Conservation (phyloP, 352 stramenopile genomes). For the Phytophthora hybrid region DNA sequence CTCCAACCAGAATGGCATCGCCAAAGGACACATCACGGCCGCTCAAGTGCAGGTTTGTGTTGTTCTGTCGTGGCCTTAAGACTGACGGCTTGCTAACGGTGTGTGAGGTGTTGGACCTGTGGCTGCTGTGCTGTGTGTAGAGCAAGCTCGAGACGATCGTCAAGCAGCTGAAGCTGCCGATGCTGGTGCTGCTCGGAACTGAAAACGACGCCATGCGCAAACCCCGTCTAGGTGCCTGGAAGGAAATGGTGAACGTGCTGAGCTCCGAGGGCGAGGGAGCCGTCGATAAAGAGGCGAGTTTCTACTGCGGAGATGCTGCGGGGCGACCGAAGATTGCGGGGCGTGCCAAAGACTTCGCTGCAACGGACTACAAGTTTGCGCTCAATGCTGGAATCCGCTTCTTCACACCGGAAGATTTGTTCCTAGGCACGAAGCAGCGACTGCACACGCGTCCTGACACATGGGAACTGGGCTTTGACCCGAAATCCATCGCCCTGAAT, state of each 20-base stretch:
- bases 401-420: conserved; percentile 86
- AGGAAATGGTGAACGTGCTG: conserved; percentile 51
- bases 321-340: conserved; percentile 75
- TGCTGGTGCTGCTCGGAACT: conserved; percentile 78
- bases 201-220: conserved; percentile 84
- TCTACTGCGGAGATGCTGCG: conserved; percentile 88
- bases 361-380: conserved; percentile 91
- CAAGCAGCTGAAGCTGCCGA: conserved; percentile 64
- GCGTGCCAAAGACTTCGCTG: conserved; percentile 83
- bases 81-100: too few relatives aligned
- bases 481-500: conserved; percentile 44
- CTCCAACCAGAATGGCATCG: conserved; percentile 89
- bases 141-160: conserved; percentile 76
- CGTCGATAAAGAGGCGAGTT: conserved; percentile 64
- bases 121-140: conserved; percentile 30
- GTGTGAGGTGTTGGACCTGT: background rate
- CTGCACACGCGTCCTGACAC: conserved; percentile 74
- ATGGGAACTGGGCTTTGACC: conserved; percentile 84
- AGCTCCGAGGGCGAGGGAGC: conserved; percentile 20
- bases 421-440: conserved; percentile 73
- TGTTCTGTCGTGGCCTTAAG: background rate
- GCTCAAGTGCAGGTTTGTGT: conserved; percentile 65
- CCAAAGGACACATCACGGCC: conserved; percentile 73
- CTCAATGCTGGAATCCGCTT: conserved; percentile 87
- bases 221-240: conserved; percentile 74